Percentiles rank a stretch among this genome's conserved stretches.
Conservation (phyloP, 2,329 filamentous ascomycete species). For the Coniosporium tulheliwenetii region DNA sequence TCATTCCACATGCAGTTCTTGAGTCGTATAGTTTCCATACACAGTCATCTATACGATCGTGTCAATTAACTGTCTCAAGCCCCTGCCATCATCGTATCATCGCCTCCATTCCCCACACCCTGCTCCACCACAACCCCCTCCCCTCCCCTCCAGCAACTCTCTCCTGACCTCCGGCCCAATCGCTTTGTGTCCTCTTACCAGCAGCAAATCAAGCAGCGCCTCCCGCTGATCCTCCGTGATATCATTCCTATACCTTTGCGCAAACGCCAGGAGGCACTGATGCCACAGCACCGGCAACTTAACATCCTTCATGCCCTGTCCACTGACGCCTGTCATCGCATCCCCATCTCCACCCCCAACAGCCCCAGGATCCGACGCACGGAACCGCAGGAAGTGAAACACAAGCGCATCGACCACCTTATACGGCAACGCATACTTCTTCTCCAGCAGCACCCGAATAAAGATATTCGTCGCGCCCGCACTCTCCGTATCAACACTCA, state of each 20-base stretch:
- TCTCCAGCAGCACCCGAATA: constrained; percentile 83
- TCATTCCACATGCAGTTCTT: too few species aligned
- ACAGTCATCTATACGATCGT: too few species aligned
- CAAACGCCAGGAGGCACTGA: constrained; percentile 81
- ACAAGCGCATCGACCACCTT: constrained; percentile 90
- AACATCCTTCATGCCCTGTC: constrained; percentile 31
- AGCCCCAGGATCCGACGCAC: constrained; percentile 47
- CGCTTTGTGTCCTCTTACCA: constrained; percentile 69
- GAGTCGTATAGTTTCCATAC: too few species aligned
- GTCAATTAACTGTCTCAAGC: too few species aligned
- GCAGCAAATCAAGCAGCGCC: constrained; percentile 70
- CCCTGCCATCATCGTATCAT: constrained; percentile 68
- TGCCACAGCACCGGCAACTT: constrained; percentile 93
- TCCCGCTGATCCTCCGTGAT: constrained; percentile 93
- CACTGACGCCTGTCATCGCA: constrained; percentile 12
- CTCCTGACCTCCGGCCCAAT: constrained; percentile 86
- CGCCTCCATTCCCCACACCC: constrained; percentile 47
- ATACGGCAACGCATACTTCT: constrained; percentile 91
- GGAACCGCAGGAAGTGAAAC: constrained; percentile 90
- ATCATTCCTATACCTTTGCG: constrained; percentile 87
- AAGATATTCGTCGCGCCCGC: constrained; percentile 91
- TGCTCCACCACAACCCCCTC: constrained; percentile 60
- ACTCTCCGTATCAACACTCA: constrained; percentile 65
- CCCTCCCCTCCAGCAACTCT: constrained; percentile 76
- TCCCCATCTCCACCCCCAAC: constrained; percentile 30